Evolutionary conservation across 2,329 filamentous ascomycete genomes (phyloP).

Genomic region (Verticillium longisporum): DNA sequence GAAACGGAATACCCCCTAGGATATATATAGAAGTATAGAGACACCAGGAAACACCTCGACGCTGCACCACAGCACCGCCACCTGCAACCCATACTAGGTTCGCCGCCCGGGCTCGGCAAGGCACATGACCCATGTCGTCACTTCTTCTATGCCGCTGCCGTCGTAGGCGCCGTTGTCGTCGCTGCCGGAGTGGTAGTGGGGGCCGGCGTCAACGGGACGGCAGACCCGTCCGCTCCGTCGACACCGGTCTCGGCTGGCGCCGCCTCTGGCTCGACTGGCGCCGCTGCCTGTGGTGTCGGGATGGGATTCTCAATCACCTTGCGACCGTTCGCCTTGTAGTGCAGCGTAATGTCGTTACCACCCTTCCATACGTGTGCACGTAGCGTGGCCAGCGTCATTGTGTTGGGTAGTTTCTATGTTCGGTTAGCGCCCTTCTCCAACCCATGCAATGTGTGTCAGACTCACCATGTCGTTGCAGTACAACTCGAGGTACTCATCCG

Average conservation of each 20-base stretch:
- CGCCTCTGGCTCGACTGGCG: constrained; percentile 4
- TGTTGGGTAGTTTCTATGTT: constrained; percentile 58
- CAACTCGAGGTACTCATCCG: constrained; percentile 90
- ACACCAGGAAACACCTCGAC: not conserved
- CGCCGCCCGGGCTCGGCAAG: too few relatives aligned
- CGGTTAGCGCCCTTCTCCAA: constrained; percentile 9
- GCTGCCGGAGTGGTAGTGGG: not conserved
- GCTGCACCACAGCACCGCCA: not conserved
- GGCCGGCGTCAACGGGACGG: not conserved
- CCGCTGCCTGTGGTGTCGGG: constrained; percentile 5
- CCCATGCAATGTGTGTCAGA: constrained; percentile 9
- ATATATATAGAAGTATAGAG: not conserved
- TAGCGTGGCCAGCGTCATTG: constrained; percentile 91
- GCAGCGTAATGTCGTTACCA: constrained; percentile 83
- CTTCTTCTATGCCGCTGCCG: not conserved
- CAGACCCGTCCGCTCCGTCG: not conserved
- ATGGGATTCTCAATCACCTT: constrained; percentile 47
- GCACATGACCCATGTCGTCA: not conserved
- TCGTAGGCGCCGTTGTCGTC: not conserved
- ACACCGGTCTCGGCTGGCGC: not conserved
- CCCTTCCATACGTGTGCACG: constrained; percentile 91
- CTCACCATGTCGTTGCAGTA: constrained; percentile 89
- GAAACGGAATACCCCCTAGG: not conserved
- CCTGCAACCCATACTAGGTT: too few relatives aligned
- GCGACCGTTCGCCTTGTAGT: constrained; percentile 88